A percentile compares a stretch with the other conserved stretches of the same genome.
Conservation (phyloP, 441 rosid species). For the Pelargonium myrrhifolium region DNA sequence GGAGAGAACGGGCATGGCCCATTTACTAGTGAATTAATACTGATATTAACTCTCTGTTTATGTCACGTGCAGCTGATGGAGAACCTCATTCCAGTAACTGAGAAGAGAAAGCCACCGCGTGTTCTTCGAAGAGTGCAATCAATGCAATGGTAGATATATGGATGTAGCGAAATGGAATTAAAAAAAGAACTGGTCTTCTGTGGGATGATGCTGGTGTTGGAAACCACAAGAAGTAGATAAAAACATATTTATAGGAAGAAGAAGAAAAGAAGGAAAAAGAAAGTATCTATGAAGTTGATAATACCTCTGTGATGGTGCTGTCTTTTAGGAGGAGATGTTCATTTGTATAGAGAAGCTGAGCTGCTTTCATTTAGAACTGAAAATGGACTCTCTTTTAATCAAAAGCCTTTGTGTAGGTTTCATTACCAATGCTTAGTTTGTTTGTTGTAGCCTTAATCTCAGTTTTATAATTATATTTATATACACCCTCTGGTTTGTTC, state of each 20-base stretch:
- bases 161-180: not conserved
- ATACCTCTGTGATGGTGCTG: not conserved
- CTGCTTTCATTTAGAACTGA: not conserved
- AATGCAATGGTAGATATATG: constrained; percentile 31
- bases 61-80: constrained; percentile 38
- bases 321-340: not conserved
- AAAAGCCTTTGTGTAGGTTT: not conserved
- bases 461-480: too few species aligned
- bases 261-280: not conserved
- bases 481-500: too few species aligned
- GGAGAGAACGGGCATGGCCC: too few species aligned
- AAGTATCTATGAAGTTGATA: constrained; percentile 1
- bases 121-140: constrained; percentile 40
- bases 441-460: not conserved
- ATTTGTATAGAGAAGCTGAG: not conserved
- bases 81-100: constrained; percentile 43
- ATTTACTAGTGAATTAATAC: too few species aligned
- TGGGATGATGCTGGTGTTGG: constrained; percentile 1
- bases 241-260: not conserved
- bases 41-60: too few species aligned
- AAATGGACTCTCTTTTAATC: not conserved
- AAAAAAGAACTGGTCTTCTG: not conserved
- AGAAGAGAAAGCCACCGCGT: constrained; percentile 35
- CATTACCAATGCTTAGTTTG: not conserved
- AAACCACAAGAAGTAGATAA: not conserved